Evolutionary conservation across 1,284 basidiomycete genomes (phyloP).

Genomic region (Cystobasidium pallidum): DNA sequence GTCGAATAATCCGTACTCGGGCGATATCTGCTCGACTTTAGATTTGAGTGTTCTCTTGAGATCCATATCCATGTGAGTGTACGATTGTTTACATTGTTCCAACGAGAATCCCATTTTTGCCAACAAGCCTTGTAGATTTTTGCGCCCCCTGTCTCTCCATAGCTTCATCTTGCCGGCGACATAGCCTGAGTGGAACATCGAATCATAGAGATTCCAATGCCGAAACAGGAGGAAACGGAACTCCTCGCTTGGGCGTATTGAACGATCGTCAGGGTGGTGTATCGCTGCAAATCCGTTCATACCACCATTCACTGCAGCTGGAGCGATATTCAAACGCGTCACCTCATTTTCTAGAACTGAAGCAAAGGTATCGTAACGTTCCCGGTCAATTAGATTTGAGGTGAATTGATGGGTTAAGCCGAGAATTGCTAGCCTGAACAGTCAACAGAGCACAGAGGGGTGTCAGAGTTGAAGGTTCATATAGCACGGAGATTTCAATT

Average conservation of each 20-base stretch:
- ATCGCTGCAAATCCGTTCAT: conserved; percentile 6
- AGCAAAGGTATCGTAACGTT: conserved; percentile 80
- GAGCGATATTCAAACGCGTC: conserved; percentile 67
- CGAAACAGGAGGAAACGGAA: conserved; percentile 91
- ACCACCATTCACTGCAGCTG: conserved; percentile 58
- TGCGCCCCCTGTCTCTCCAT: conserved; percentile 92
- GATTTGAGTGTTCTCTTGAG: conserved; percentile 79
- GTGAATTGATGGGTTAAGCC: conserved; percentile 92
- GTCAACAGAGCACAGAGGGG: neutral
- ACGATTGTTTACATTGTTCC: conserved; percentile 88
- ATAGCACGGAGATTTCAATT: neutral
- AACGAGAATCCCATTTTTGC: conserved; percentile 99
- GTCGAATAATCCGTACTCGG: conserved; percentile 95
- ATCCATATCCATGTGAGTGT: conserved; percentile 94
- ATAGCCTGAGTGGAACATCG: conserved; percentile 97
- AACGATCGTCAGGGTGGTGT: conserved; percentile 68
- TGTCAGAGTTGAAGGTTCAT: neutral
- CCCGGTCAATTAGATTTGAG: conserved; percentile 81
- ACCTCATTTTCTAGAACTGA: conserved; percentile 83
- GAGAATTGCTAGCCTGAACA: conserved; percentile 81
- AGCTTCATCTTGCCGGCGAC: conserved; percentile 92
- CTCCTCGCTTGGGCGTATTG: conserved; percentile 79
- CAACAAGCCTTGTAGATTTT: conserved; percentile 83
- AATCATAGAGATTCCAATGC: conserved; percentile 96
- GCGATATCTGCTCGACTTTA: conserved; percentile 86